Base-by-base conservation (phyloP, 768 basidiomycete species). In the Epithele typhae region DNA sequence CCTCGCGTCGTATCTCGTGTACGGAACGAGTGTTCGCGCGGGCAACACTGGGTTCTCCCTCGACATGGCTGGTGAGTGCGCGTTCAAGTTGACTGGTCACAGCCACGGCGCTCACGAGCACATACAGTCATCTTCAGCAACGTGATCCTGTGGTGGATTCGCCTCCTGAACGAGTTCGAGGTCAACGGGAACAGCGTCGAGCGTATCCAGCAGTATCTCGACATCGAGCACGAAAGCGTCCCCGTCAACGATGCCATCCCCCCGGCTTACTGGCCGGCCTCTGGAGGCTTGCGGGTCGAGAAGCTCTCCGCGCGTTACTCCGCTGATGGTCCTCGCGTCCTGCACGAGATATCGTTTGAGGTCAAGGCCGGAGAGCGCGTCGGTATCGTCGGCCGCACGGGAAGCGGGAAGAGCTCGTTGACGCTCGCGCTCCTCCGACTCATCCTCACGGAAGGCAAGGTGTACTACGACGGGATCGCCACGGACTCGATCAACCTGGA, bases 221-320 rank as follows among this genome's bases (percentile, higher is more conserved):
- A 68, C 21, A 76, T 78, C 35, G 77, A 78, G 42, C 75, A 77
- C 47, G 80, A 82, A 57, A 66, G 68, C 0, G 59, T 62, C 43
- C 52, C 69, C 2, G 67, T 64, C 2, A 50, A 62, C 33, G 51
- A 62, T 8, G 71, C 72, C 2, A 58, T 68, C 19, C 80, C 80
- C 3, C 78, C 80, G 8, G 80, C 80, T 0, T 74, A 78, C 43
- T 82, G 80, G 80, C 80, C 80, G 5, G 68, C 79, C 1, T 74
- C 74, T 17, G 80, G 80, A 2, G 61, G 67, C 5, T 61, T 81
- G 22, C 54, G 58, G 4, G 71, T 77, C 0, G 73, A 80, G 49
- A 68, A 73, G 30, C 60, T 81, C 7, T 72, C 68, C 19, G 78
- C 78, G 3, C 65, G 67, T 25, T 77, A 76, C 52, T 69, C 70